These are phyloP conservation scores for Pyrrhoderma noxium DNA, from an alignment of 1,284 basidiomycete species.

Conservation along the genomic window DNA sequence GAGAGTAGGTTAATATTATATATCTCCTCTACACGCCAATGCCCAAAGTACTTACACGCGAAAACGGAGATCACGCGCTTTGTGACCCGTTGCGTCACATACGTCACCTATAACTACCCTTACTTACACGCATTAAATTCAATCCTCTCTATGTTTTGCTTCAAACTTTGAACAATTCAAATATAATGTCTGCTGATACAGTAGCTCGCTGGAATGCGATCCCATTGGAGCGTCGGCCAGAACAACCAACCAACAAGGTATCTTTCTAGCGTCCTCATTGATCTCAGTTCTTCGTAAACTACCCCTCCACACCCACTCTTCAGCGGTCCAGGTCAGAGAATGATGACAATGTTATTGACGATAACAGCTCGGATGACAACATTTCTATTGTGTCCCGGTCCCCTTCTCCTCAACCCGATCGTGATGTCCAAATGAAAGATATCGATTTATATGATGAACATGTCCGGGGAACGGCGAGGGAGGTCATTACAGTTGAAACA, in stretches of 20 bases:
- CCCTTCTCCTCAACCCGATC: conserved; percentile 48
- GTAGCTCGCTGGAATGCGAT: conserved; percentile 70
- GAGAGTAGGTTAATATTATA: neutral
- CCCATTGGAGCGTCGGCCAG: conserved; percentile 37
- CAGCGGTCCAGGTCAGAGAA: conserved; percentile 45
- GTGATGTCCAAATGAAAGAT: conserved; percentile 44
- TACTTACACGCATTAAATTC: neutral
- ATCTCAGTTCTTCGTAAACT: conserved; percentile 36
- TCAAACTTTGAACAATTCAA: neutral
- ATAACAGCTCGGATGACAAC: conserved; percentile 56
- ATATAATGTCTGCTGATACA: conserved; percentile 54
- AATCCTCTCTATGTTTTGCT: neutral
- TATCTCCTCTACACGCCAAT: neutral
- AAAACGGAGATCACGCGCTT: neutral
- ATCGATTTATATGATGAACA: conserved; percentile 59
- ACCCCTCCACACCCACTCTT: conserved; percentile 35
- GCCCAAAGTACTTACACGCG: conserved; percentile 3
- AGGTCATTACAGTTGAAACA: conserved; percentile 71
- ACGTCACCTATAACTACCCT: neutral
- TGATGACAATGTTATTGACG: conserved; percentile 43
- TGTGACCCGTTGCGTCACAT: neutral
- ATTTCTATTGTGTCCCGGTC: conserved; percentile 65
- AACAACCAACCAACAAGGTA: conserved; percentile 53
- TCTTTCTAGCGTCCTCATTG: conserved; percentile 42
- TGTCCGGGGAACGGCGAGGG: conserved; percentile 39